phyloP scores from a whole-genome alignment of 2,329 filamentous ascomycete genomes.

The Aulographum hederae region DNA sequence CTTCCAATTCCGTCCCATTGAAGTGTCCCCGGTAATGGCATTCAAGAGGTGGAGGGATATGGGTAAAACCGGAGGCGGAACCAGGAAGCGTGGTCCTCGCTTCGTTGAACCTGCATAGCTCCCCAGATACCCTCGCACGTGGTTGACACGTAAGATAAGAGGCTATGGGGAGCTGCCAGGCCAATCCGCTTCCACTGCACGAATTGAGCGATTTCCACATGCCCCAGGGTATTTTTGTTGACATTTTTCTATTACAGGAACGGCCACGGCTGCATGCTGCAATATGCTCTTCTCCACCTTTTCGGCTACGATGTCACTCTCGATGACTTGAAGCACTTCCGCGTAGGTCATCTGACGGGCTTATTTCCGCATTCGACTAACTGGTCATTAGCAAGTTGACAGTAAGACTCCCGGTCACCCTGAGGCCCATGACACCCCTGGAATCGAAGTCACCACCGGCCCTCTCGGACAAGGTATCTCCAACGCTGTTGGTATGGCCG shows the following conservation, averaged over 20 bases:
- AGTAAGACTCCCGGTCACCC: conserved; percentile 91
- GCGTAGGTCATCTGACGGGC: conserved; percentile 51
- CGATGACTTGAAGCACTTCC: conserved; percentile 91
- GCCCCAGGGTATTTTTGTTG: no score
- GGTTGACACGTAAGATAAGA: no score
- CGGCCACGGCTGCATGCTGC: conserved; percentile 98
- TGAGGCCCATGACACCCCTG: conserved; percentile 89
- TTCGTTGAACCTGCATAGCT: no score
- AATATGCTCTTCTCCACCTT: conserved; percentile 94
- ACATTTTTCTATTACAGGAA: conserved; percentile 63
- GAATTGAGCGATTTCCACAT: no score
- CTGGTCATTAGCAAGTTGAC: conserved; percentile 38
- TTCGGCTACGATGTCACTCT: conserved; percentile 77
- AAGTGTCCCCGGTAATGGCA: no score
- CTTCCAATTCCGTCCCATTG: background rate
- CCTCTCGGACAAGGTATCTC: conserved; percentile 93
- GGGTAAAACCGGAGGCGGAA: no score
- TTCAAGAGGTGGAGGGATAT: no score
- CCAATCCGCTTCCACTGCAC: no score
- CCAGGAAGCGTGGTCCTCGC: no score
- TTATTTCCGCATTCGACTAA: conserved; percentile 21
- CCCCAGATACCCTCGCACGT: no score
- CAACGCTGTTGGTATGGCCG: conserved; percentile 95
- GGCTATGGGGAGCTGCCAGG: no score
- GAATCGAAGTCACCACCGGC: conserved; percentile 94